phyloP scores from a whole-genome alignment of 805 yeast genomes.

The Yamadazyma paraphyllophila region DNA sequence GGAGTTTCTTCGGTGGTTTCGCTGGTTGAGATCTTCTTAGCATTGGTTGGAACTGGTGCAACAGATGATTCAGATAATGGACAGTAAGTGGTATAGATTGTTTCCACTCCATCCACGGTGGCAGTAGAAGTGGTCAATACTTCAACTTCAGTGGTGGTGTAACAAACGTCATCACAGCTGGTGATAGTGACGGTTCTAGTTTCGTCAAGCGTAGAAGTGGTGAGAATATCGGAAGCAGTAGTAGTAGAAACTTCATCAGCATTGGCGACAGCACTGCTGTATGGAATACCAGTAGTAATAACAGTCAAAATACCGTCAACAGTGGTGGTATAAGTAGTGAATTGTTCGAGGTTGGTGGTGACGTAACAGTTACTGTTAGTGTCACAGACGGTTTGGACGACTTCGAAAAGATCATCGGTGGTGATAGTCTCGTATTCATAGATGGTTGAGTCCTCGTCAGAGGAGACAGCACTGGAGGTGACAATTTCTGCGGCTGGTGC shows the following conservation, averaged over 20 bases:
- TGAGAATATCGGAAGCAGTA: constrained; percentile 12
- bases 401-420: constrained; percentile 27
- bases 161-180: constrained; percentile 14
- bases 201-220: constrained; percentile 10
- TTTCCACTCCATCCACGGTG: constrained; percentile 31
- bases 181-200: constrained; percentile 17
- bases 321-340: constrained; percentile 35
- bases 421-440: constrained; percentile 14
- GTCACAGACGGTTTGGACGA: constrained; percentile 33
- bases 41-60: constrained; percentile 8
- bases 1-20: constrained; percentile 5
- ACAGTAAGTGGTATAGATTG: constrained; percentile 41
- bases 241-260: constrained; percentile 15
- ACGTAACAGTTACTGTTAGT: constrained; percentile 26
- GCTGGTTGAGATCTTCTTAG: constrained; percentile 19
- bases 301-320: constrained; percentile 41
- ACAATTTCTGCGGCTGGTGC: neutral
- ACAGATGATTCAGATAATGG: constrained; percentile 11
- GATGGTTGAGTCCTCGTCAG: constrained; percentile 11
- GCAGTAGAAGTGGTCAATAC: constrained; percentile 27
- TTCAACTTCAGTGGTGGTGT: constrained; percentile 16
- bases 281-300: constrained; percentile 31
- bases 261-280: constrained; percentile 8
- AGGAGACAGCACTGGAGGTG: neutral
- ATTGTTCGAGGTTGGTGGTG: constrained; percentile 32